These are phyloP conservation scores for Allium sativum DNA, from an alignment of 106 monocot genomes.

Conservation along the genomic window DNA sequence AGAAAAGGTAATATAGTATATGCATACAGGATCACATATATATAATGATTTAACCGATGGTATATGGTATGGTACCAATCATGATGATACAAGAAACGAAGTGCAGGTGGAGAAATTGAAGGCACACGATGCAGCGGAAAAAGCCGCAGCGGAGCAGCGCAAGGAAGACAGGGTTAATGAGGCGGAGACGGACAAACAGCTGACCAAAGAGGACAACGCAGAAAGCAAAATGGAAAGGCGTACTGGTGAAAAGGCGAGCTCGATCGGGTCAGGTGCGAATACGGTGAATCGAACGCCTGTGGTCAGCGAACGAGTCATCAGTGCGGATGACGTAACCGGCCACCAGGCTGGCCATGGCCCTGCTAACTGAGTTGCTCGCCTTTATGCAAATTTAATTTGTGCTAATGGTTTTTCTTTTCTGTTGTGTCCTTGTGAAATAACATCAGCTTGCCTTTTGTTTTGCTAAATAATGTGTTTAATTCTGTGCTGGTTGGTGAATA, in stretches of 20 bases:
- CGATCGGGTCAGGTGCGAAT: background rate
- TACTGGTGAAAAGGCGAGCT: background rate
- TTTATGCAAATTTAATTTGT: too few relatives aligned
- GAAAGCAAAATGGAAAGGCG: background rate
- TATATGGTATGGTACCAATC: background rate
- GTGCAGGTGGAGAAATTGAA: slow-evolving; percentile 3
- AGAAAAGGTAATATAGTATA: too few relatives aligned
- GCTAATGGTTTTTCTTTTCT: too few relatives aligned
- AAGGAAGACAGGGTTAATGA: background rate
- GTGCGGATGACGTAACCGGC: background rate
- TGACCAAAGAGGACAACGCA: background rate
- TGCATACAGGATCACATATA: too few relatives aligned
- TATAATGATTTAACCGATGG: background rate
- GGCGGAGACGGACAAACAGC: background rate
- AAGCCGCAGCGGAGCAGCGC: background rate
- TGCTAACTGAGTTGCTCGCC: background rate
- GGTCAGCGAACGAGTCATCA: background rate
- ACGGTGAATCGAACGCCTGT: background rate
- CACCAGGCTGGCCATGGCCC: slow-evolving; percentile 1
- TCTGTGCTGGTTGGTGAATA: too few relatives aligned
- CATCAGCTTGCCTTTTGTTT: too few relatives aligned
- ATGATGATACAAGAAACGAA: background rate
- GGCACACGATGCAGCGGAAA: slow-evolving; percentile 1
- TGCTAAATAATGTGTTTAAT: too few relatives aligned
- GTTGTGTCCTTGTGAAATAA: too few relatives aligned